Conservation (phyloP, 2,329 filamentous ascomycete genomes). For the Cytospora schulzeri region DNA sequence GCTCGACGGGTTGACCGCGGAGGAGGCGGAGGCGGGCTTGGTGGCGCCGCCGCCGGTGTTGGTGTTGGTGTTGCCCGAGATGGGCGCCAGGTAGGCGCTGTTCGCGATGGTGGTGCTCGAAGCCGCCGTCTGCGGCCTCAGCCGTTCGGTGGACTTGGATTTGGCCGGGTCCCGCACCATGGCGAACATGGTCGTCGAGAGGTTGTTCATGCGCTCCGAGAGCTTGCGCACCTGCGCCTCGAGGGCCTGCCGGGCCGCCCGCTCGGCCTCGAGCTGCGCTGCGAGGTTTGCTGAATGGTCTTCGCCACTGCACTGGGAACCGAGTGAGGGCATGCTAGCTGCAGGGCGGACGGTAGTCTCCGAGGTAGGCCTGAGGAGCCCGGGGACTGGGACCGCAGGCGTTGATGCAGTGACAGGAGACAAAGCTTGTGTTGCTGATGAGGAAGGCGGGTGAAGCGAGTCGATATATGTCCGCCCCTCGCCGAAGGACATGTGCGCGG, state of each 20-base stretch:
- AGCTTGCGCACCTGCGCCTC: constrained; percentile 60
- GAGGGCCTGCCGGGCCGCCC: constrained; percentile 55
- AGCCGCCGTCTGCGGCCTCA: constrained; percentile 27
- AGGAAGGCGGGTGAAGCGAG: constrained; percentile 43
- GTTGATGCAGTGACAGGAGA: constrained; percentile 28
- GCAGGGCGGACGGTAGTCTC: constrained; percentile 52
- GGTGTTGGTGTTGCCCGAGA: constrained; percentile 21
- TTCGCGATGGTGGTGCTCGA: constrained; percentile 30
- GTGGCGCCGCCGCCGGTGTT: background rate
- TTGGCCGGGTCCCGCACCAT: constrained; percentile 40
- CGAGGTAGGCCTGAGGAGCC: constrained; percentile 43
- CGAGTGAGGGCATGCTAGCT: constrained; percentile 47
- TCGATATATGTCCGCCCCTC: constrained; percentile 49
- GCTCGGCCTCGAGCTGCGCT: constrained; percentile 58
- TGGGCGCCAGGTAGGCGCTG: constrained; percentile 24
- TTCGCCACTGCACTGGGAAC: constrained; percentile 29
- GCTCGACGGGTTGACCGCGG: constrained; percentile 26
- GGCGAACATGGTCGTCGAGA: constrained; percentile 46
- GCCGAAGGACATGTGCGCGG: constrained; percentile 48
- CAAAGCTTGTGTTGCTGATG: constrained; percentile 35
- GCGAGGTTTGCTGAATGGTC: constrained; percentile 53
- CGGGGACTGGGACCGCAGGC: constrained; percentile 30
- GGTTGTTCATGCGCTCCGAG: constrained; percentile 50
- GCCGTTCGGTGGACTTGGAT: constrained; percentile 37
- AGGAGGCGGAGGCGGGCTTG: background rate